Evolutionary conservation across 2,329 filamentous ascomycete species (phyloP), one percentile per base, ranked within the genome.

Genomic region (Cytospora paraplurivora): DNA sequence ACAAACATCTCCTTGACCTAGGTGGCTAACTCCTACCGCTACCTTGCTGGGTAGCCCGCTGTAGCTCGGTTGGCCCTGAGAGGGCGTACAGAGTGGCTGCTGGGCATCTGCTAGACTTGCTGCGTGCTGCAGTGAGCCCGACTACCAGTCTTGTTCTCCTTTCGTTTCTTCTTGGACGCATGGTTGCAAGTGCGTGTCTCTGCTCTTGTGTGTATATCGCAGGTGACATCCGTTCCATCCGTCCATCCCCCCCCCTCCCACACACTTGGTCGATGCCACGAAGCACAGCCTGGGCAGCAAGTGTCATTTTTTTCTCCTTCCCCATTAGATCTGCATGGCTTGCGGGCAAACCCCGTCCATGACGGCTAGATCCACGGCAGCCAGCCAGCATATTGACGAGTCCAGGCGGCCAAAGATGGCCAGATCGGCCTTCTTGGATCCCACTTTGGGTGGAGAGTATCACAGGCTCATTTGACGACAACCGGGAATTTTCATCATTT

Each of bases 281-380:
- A 34, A 47, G 58, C 50, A 54, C 58, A 19, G 49, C 37, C 27
- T 27, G 27, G 27, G 27, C 49, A 54, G 47, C 35, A 17, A 17
- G 38, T 41, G 4, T 41, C 15, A 13, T 15, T 8, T 15, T n/a
- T 54, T 27, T 10, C 50, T 17, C 58, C 35, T 54, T 33, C 50
- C 50, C 27, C 37, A 15, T 53, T 32, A 35, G 58, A 61, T 37
- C 51, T 61, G 51, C 58, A 61, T 11, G 37, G 38, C 58, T 49
- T 32, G 33, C 15, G 50, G 47, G 37, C 51, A 61, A 54, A 13
- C 51, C 53, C 34, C 50, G 44, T 47, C 58, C 58, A 60, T 33
- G 50, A 33, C 37, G 37, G 37, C 27, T 32, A 53, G 58, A 37
- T 50, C 47, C 50, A 54, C 49, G 50, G 21, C 58, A 34, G 58